Evolutionary conservation across 805 yeast genomes (phyloP).

Genomic region (Tetrapisispora nanseiensis): DNA sequence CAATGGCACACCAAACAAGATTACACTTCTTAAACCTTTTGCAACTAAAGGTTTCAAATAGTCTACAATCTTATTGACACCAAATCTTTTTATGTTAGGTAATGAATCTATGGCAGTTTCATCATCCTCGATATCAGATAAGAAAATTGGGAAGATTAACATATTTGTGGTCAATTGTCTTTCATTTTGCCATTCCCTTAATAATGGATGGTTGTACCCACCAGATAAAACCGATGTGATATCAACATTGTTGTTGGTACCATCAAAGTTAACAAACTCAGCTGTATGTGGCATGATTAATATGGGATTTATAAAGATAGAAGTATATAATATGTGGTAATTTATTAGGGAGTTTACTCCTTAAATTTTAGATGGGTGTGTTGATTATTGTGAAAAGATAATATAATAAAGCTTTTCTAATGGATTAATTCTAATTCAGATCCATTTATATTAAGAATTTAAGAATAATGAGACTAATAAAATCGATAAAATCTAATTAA

Average conservation of each 20-base stretch:
- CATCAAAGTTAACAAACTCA: constrained; percentile 49
- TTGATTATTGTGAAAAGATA: too few species aligned
- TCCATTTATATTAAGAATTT: too few species aligned
- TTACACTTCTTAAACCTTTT: constrained; percentile 79
- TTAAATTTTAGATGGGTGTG: too few species aligned
- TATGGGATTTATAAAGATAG: too few species aligned
- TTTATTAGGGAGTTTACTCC: too few species aligned
- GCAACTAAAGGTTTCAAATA: constrained; percentile 59
- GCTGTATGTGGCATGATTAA: constrained; percentile 45
- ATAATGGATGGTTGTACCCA: constrained; percentile 84
- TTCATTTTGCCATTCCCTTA: constrained; percentile 87
- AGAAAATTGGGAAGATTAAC: constrained; percentile 88
- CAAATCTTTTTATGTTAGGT: constrained; percentile 84
- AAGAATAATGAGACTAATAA: too few species aligned
- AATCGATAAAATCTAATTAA: too few species aligned
- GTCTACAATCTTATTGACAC: constrained; percentile 66
- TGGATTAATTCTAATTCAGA: too few species aligned
- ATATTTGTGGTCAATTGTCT: constrained; percentile 74
- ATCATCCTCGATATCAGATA: constrained; percentile 73
- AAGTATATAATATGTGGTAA: too few species aligned
- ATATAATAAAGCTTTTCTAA: too few species aligned
- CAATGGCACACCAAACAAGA: constrained; percentile 85
- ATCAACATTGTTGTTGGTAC: constrained; percentile 31
- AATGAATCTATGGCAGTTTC: constrained; percentile 63
- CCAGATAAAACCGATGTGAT: constrained; percentile 80